Conservation (phyloP, 2,329 filamentous ascomycete species). For the Clarireedia hainanense region DNA sequence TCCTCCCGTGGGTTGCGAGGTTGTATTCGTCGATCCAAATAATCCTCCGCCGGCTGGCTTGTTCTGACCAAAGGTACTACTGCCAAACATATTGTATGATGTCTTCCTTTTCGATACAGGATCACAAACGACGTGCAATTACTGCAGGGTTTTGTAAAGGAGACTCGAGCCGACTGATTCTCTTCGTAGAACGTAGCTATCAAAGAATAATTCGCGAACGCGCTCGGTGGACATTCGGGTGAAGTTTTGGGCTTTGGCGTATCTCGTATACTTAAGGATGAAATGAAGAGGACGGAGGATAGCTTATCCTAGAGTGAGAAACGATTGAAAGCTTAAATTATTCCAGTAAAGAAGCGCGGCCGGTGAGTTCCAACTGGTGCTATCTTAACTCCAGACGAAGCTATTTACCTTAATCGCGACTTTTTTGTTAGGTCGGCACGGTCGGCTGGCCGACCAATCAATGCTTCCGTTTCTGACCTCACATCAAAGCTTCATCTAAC, state of each 20-base stretch:
- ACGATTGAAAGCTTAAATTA: background rate
- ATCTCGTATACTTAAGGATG: background rate
- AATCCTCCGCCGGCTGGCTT: constrained; percentile 20
- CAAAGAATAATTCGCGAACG: constrained; percentile 5
- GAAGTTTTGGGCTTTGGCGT: background rate
- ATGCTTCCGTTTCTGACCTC: constrained; percentile 20
- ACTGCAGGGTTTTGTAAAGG: background rate
- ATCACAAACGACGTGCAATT: background rate
- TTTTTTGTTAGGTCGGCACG: background rate
- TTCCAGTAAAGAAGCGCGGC: background rate
- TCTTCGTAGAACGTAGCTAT: constrained; percentile 1
- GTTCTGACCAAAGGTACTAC: constrained; percentile 15
- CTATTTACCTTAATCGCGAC: constrained; percentile 10
- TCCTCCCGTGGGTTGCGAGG: constrained; percentile 7
- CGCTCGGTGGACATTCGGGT: background rate
- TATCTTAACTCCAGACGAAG: constrained; percentile 11
- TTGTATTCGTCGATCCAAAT: constrained; percentile 15
- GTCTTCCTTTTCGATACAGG: background rate
- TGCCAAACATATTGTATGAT: constrained; percentile 18
- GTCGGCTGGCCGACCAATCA: constrained; percentile 23
- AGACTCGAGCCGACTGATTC: background rate
- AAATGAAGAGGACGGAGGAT: background rate
- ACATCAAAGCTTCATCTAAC: constrained; percentile 24
- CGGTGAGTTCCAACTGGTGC: background rate
- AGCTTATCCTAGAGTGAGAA: background rate